Percentiles rank a stretch among this genome's conserved stretches.
phyloP scores from a whole-genome alignment of 768 basidiomycete genomes.

The Saitozyma podzolica region DNA sequence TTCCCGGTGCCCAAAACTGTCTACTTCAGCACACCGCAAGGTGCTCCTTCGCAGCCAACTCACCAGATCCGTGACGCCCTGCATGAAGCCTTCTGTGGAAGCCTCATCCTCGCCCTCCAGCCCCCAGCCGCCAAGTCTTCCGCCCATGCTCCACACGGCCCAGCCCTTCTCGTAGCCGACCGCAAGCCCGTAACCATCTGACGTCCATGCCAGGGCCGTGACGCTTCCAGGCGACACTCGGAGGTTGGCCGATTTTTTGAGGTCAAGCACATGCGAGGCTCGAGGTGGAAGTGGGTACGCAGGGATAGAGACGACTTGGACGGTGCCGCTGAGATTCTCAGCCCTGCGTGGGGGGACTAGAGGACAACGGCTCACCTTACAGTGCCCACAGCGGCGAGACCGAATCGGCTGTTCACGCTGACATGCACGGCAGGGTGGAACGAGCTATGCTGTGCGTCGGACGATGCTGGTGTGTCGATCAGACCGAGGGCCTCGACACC shows the following conservation, averaged over 20 bases:
- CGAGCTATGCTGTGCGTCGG: background rate
- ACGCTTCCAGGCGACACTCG: conserved; percentile 42
- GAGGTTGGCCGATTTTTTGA: conserved; percentile 30
- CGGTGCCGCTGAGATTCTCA: conserved; percentile 59
- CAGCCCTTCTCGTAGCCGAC: conserved; percentile 89
- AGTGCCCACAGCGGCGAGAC: conserved; percentile 77
- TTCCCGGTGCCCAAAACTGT: conserved; percentile 92
- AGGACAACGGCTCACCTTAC: conserved; percentile 57
- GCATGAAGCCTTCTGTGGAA: conserved; percentile 72
- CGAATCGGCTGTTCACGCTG: conserved; percentile 76
- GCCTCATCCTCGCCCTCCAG: conserved; percentile 66
- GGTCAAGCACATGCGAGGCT: conserved; percentile 61
- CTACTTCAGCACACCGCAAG: background rate
- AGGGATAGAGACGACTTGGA: conserved; percentile 71
- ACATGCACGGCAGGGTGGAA: conserved; percentile 46
- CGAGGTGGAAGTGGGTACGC: conserved; percentile 63
- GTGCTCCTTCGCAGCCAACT: conserved; percentile 38
- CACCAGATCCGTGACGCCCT: conserved; percentile 73
- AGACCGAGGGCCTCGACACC: too few relatives aligned
- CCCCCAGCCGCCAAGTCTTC: conserved; percentile 77
- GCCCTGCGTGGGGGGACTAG: background rate
- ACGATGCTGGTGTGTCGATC: too few relatives aligned
- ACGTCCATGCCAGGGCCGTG: conserved; percentile 76
- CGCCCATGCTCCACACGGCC: conserved; percentile 86
- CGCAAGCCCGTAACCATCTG: conserved; percentile 91